Evolutionary conservation across 169 alveolate species (phyloP).

Genomic region (Plasmodium reichenowi): DNA sequence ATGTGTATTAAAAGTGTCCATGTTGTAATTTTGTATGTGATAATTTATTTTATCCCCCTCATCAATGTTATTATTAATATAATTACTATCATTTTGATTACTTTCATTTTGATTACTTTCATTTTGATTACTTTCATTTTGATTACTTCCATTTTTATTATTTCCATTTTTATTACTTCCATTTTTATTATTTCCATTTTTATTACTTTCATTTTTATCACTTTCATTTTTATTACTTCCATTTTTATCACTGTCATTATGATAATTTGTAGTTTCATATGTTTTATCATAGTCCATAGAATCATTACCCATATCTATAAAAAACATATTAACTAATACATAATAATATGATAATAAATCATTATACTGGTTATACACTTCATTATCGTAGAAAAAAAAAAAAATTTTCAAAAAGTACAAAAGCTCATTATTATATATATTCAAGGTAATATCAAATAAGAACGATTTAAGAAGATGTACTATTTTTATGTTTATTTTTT

Average conservation of each 20-base stretch:
- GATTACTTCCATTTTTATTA: no score
- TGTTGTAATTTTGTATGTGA: no score
- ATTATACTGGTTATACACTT: slow-evolving; percentile 42
- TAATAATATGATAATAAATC: slow-evolving; percentile 20
- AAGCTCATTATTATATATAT: slow-evolving; percentile 32
- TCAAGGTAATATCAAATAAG: slow-evolving; percentile 41
- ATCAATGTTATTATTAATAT: not conserved
- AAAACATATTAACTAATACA: slow-evolving; percentile 27
- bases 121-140: no score
- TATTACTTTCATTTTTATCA: not conserved
- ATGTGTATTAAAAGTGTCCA: not conserved
- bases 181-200: no score
- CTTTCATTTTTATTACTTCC: not conserved
- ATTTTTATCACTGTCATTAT: not conserved
- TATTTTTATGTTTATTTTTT: slow-evolving; percentile 25
- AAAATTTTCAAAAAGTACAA: slow-evolving; percentile 56
- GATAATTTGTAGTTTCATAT: not conserved
- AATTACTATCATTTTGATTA: not conserved
- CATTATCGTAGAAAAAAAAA: slow-evolving; percentile 54
- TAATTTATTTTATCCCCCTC: not conserved
- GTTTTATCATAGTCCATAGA: no score
- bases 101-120: not conserved
- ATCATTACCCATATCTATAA: slow-evolving; percentile 1
- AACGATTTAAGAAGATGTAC: slow-evolving; percentile 17
- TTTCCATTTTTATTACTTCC: no score